phyloP scores from a whole-genome alignment of 495 filamentous ascomycete genomes.

The Tuber brumale region DNA sequence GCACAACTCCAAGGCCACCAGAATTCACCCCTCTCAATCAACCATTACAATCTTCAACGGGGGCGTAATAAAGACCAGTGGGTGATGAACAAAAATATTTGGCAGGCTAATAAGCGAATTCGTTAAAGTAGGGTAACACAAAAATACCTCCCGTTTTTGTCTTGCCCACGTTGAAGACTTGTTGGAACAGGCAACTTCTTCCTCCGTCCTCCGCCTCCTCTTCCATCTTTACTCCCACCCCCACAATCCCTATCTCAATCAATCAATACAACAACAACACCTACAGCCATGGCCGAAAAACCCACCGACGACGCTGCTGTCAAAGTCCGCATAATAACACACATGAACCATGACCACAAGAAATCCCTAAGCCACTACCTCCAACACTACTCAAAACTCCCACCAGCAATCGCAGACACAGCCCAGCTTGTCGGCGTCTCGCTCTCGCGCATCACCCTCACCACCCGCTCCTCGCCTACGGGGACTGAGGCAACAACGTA shows the following conservation, averaged over 20 bases:
- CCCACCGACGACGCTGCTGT: slow-evolving; percentile 43
- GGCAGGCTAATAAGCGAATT: background rate
- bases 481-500: slow-evolving; percentile 44
- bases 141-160: background rate
- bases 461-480: slow-evolving; percentile 40
- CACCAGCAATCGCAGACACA: slow-evolving; percentile 45
- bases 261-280: background rate
- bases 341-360: slow-evolving; percentile 69
- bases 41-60: background rate
- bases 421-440: slow-evolving; percentile 54
- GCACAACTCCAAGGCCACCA: background rate
- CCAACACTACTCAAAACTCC: slow-evolving; percentile 51
- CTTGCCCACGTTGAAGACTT: background rate
- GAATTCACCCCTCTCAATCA: background rate
- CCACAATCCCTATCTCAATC: background rate
- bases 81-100: background rate
- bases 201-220: too few species aligned
- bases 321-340: slow-evolving; percentile 59
- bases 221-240: background rate
- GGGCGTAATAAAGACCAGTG: background rate
- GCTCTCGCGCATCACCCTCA: slow-evolving; percentile 51
- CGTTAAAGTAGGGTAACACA: background rate
- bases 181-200: background rate
- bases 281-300: background rate
- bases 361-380: slow-evolving; percentile 59